Base-by-base conservation (phyloP, 2,329 filamentous ascomycete genomes). In the Alternaria hordeiaustralica region DNA sequence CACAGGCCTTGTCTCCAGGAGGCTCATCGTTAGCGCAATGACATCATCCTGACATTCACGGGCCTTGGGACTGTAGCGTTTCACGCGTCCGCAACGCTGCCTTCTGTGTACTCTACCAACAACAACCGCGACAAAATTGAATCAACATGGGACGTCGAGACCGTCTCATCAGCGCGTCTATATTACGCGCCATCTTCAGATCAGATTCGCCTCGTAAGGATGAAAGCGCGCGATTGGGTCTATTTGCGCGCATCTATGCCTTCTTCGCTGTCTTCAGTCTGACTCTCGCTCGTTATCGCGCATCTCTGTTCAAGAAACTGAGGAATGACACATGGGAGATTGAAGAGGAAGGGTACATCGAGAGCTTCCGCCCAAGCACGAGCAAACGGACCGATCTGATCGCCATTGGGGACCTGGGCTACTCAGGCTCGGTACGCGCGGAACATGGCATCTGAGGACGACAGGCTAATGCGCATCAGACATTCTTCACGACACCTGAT, bases 401-500 rank as follows among this genome's bases (percentile, higher is more conserved):
- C 2, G 78, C 88, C 1, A 85, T 90, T 64, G 90, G 89, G 2
- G 89, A 92, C 72, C 83, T 93, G 79, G 91, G 91, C 3, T 92
- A 91, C 74, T 92, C 89, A 26, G 91, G 91, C 53, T 92, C 90
- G 21, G 85, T 88, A 77, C 18, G 75, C 66, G 25, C 59, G 30
- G 44, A 15, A 18, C 9, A 30, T 58, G n/a, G 23, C n/a, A 60
- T 25, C 21, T 4, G 12, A 41, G 43, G 6, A 2, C 63, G n/a
- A 23, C 26, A 12, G 12, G 36, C 68, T 70, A 65, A 73, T 20
- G 45, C 18, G 9, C 56, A 21, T 11, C 61, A 87, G 80, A 92
- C 90, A 0, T 93, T 93, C 79, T 92, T 92, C 78, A 86, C 84
- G 5, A 93, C 91, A 0, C 78, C 82, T 4, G 87, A 93, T 69